A percentile compares a stretch with the other conserved stretches of the same genome.
phyloP scores from a whole-genome alignment of 768 basidiomycete species.

The Naganishia randhawae region DNA sequence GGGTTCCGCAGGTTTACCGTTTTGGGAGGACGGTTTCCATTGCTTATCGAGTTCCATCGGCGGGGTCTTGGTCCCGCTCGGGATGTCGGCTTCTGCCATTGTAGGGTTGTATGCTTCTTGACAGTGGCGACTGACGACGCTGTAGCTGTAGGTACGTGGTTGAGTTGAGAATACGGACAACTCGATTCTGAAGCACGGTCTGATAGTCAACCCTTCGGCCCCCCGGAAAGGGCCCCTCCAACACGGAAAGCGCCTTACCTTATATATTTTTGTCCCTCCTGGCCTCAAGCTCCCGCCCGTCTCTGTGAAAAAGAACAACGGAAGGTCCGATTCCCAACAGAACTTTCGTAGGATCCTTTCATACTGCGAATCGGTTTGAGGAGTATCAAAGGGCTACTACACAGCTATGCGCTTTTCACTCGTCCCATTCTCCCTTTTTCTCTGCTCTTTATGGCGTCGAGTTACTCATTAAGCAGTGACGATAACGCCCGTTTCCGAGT shows the following conservation, averaged over 20 bases:
- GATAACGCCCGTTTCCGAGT: background rate
- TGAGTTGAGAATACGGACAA: background rate
- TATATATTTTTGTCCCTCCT: background rate
- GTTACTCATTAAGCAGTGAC: background rate
- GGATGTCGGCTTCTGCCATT: background rate
- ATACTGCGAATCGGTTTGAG: background rate
- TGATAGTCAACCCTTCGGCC: background rate
- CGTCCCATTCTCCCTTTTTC: background rate
- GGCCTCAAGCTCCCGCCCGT: background rate
- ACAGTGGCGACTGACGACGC: background rate
- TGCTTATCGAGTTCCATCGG: slow-evolving; percentile 3
- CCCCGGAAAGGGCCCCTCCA: no score
- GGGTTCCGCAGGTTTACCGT: background rate
- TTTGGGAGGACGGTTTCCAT: background rate
- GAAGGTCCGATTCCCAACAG: background rate
- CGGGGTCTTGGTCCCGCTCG: background rate
- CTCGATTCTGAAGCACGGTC: background rate
- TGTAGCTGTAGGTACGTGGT: background rate
- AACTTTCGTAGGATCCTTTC: background rate
- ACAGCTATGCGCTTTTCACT: background rate
- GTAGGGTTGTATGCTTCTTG: background rate
- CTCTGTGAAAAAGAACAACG: background rate
- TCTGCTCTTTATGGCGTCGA: background rate
- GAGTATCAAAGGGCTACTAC: background rate
- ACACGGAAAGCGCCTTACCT: background rate